Evolutionary conservation across 1,284 basidiomycete species (phyloP).

Genomic region (Takashimella koratensis): DNA sequence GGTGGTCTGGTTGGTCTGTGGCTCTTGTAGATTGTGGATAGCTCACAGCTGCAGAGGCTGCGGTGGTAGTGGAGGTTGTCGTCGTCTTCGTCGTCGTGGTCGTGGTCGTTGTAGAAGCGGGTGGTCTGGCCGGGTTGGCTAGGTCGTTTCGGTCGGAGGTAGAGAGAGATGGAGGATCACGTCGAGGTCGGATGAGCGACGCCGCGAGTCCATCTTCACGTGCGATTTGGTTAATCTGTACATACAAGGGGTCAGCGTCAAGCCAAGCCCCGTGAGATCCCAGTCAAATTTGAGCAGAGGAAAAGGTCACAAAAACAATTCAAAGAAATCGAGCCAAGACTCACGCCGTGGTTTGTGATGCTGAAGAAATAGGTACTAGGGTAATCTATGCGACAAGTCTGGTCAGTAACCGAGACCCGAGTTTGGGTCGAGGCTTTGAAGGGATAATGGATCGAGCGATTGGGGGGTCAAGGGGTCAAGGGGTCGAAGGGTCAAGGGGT

Average conservation of each 20-base stretch:
- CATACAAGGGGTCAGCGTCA: constrained; percentile 1
- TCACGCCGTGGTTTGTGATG: constrained; percentile 78
- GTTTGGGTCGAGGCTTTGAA: neutral
- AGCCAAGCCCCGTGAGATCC: neutral
- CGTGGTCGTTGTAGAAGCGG: no score
- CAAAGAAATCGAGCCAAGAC: no score
- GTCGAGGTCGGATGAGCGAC: constrained; percentile 33
- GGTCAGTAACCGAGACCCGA: constrained; percentile 8
- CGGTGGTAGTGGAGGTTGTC: no score
- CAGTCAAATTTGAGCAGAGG: neutral
- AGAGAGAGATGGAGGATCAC: constrained; percentile 3
- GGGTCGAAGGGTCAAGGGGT: no score
- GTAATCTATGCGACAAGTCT: constrained; percentile 55
- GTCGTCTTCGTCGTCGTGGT: no score
- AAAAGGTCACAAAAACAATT: no score
- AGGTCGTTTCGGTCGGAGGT: neutral
- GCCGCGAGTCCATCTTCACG: constrained; percentile 36
- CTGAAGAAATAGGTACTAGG: constrained; percentile 84
- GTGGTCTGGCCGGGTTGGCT: no score
- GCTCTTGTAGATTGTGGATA: no score
- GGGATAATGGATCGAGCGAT: neutral
- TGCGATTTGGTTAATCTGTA: constrained; percentile 36
- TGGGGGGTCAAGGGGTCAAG: no score
- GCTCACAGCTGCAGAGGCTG: no score
- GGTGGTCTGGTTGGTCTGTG: no score